These are phyloP conservation scores for Gymnopus androsaceus DNA, from an alignment of 1,284 basidiomycete species.

Conservation along the genomic window DNA sequence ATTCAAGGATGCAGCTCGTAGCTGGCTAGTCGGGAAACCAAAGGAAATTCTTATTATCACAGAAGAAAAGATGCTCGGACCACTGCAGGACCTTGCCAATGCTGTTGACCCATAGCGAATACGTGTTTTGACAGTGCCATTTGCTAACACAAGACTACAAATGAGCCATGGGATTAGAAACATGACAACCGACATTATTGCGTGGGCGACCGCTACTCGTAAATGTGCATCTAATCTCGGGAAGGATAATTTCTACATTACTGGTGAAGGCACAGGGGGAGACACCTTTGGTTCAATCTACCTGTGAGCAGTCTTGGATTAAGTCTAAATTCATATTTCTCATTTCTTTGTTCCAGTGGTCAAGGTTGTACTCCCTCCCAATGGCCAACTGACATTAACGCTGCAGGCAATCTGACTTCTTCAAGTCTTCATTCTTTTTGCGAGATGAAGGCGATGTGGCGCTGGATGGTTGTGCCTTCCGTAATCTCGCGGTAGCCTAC, in stretches of 20 bases:
- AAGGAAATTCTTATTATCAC: conserved; percentile 94
- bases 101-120: conserved; percentile 83
- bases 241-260: conserved; percentile 87
- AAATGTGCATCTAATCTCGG: conserved; percentile 69
- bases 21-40: conserved; percentile 87
- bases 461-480: conserved; percentile 83
- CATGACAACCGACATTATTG: conserved; percentile 86
- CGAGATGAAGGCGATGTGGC: conserved; percentile 62
- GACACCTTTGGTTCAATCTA: conserved; percentile 88
- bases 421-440: conserved; percentile 75
- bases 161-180: conserved; percentile 91
- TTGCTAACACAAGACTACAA: conserved; percentile 90
- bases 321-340: not conserved
- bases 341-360: conserved; percentile 48
- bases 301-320: conserved; percentile 50
- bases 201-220: conserved; percentile 75
- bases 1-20: conserved; percentile 89
- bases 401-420: conserved; percentile 66
- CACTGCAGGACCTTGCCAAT: conserved; percentile 84
- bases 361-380: conserved; percentile 81
- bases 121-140: conserved; percentile 86
- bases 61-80: conserved; percentile 86
- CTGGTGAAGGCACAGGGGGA: conserved; percentile 93
- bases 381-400: conserved; percentile 63
- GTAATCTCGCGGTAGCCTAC: conserved; percentile 85